These are phyloP conservation scores for Penicillium samsonianum DNA, from an alignment of 495 filamentous ascomycete genomes.

Conservation along the genomic window DNA sequence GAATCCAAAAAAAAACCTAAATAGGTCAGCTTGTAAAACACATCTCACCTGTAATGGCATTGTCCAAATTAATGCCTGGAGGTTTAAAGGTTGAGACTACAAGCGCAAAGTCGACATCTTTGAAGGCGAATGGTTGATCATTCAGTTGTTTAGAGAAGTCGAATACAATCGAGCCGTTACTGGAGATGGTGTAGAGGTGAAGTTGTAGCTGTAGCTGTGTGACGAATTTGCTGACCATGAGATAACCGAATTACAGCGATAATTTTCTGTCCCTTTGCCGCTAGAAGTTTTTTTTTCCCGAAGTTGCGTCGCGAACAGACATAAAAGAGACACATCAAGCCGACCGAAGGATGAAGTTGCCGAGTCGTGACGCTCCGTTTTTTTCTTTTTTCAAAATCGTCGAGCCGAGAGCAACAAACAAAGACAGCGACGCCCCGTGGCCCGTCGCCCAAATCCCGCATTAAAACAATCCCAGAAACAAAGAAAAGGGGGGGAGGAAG, in stretches of 20 bases:
- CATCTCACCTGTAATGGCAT: slow-evolving; percentile 6
- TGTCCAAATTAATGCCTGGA: slow-evolving; percentile 14
- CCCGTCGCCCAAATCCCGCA: slow-evolving; percentile 40
- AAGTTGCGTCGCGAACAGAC: slow-evolving; percentile 44
- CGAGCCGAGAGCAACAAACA: slow-evolving; percentile 36
- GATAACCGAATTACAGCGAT: slow-evolving; percentile 56
- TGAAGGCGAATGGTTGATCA: slow-evolving; percentile 32
- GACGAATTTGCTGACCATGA: slow-evolving; percentile 51
- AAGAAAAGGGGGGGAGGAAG: slow-evolving; percentile 15
- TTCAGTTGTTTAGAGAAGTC: slow-evolving; percentile 32
- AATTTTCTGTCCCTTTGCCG: slow-evolving; percentile 48
- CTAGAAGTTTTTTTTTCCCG: slow-evolving; percentile 44
- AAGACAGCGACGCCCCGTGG: slow-evolving; percentile 38
- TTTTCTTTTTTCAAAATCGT: slow-evolving; percentile 21
- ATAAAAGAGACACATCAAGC: slow-evolving; percentile 44
- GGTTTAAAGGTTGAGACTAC: slow-evolving; percentile 35
- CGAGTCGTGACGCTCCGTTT: slow-evolving; percentile 37
- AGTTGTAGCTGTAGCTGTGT: slow-evolving; percentile 36
- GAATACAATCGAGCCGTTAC: slow-evolving; percentile 55
- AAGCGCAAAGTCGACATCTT: slow-evolving; percentile 41
- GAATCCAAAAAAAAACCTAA: background rate
- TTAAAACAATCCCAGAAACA: slow-evolving; percentile 38
- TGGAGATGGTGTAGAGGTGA: slow-evolving; percentile 32
- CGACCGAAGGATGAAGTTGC: slow-evolving; percentile 40
- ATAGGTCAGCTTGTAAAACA: slow-evolving; percentile 6